Percentiles rank a stretch among this genome's conserved stretches.
Conservation (phyloP, 1,139 yeast genomes). For the Taiozyma sp. region DNA sequence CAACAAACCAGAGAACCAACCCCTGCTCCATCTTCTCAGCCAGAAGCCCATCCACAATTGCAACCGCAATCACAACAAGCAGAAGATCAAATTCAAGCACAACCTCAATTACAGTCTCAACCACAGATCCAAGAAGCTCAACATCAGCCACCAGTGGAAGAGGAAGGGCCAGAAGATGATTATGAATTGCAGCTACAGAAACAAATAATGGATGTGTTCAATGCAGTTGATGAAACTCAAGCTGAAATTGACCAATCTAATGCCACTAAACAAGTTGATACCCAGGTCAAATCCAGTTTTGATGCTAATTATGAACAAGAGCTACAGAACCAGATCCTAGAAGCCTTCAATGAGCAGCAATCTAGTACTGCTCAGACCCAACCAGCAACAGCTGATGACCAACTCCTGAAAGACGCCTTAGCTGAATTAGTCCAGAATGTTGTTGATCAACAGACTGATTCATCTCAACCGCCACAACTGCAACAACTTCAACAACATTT, state of each 20-base stretch:
- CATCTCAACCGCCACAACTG: not conserved
- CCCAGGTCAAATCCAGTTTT: not conserved
- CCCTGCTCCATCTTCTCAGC: not conserved
- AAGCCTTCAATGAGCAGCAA: constrained; percentile 11
- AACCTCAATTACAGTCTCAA: not conserved
- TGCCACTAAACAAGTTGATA: not conserved
- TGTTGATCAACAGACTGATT: constrained; percentile 26
- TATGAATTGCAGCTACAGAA: constrained; percentile 18
- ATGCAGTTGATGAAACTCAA: constrained; percentile 6
- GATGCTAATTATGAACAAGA: constrained; percentile 17
- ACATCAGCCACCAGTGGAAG: not conserved
- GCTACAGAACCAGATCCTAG: constrained; percentile 20
- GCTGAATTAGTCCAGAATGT: constrained; percentile 37
- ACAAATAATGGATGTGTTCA: constrained; percentile 21
- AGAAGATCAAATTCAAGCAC: not conserved
- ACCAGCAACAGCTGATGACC: constrained; percentile 4
- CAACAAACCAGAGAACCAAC: not conserved
- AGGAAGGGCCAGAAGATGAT: constrained; percentile 4
- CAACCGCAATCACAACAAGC: not conserved
- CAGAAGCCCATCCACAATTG: not conserved
- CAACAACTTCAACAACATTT: constrained; percentile 2
- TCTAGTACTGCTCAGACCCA: not conserved
- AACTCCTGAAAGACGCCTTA: constrained; percentile 27
- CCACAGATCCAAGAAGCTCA: not conserved
- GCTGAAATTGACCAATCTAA: constrained; percentile 3